A percentile compares a stretch with the other conserved stretches of the same genome.
These are phyloP conservation scores for Dittrichia graveolens DNA, from an alignment of 129 eudicot species.

Conservation along the genomic window DNA sequence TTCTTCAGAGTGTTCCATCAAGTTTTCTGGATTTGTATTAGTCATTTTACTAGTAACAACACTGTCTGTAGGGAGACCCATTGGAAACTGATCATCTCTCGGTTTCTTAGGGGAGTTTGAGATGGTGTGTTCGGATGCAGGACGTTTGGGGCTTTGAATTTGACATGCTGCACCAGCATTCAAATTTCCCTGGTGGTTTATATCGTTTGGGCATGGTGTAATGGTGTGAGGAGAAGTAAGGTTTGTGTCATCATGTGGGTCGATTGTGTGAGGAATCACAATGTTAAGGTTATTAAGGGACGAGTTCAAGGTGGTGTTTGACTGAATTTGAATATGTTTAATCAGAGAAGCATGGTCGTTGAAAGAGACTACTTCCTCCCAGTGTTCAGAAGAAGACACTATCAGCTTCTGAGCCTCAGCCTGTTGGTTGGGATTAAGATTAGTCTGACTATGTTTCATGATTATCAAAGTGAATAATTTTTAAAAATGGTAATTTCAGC, in stretches of 20 bases:
- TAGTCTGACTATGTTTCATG: neutral
- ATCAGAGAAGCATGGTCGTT: conserved; percentile 14
- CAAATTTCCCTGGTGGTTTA: neutral
- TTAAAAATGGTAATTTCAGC: neutral
- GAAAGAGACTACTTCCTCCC: conserved; percentile 27
- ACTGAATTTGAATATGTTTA: conserved; percentile 19
- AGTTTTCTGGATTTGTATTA: neutral
- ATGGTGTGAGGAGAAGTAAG: conserved; percentile 16
- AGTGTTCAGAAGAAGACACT: conserved; percentile 33
- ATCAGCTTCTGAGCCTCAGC: conserved; percentile 37
- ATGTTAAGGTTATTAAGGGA: conserved; percentile 12
- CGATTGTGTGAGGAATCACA: conserved; percentile 15
- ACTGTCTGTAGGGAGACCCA: conserved; percentile 10
- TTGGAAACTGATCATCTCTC: conserved; percentile 12
- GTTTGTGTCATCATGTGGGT: conserved; percentile 9
- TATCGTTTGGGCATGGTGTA: neutral
- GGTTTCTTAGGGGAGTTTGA: conserved; percentile 34
- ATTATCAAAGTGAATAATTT: too few relatives aligned
- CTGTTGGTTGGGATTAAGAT: conserved; percentile 19
- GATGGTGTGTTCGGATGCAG: conserved; percentile 25
- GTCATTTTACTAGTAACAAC: neutral
- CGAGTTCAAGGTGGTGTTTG: conserved; percentile 21
- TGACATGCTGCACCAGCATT: conserved; percentile 14
- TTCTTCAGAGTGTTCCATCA: neutral
- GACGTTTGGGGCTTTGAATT: conserved; percentile 35